A percentile compares a stretch with the other conserved stretches of the same genome.
phyloP scores from a whole-genome alignment of 805 yeast species.

The Monosporozyma yasuniensis region DNA sequence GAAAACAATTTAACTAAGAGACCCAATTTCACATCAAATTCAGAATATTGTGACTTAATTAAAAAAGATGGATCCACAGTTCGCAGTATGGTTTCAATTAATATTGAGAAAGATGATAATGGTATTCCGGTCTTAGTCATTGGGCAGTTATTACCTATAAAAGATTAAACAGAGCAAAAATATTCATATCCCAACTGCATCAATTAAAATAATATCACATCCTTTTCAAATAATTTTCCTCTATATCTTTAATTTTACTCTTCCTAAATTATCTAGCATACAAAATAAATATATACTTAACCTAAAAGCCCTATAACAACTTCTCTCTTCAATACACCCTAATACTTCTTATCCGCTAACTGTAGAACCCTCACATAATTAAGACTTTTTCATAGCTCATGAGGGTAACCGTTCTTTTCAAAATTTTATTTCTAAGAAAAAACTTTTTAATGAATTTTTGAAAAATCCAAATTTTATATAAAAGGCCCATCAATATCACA shows the following conservation, averaged over 20 bases:
- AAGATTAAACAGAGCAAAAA: not conserved
- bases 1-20: not conserved
- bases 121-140: constrained; percentile 78
- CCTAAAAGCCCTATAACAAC: not conserved
- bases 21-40: not conserved
- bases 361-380: not conserved
- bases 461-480: constrained; percentile 19
- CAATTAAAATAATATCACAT: no score
- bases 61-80: not conserved
- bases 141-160: constrained; percentile 57
- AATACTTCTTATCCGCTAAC: not conserved
- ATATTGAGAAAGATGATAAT: constrained; percentile 73
- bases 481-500: not conserved
- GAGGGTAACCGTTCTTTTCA: not conserved
- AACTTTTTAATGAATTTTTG: not conserved
- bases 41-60: not conserved
- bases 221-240: no score
- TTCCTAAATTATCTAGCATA: no score
- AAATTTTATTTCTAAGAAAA: no score
- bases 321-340: not conserved
- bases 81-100: constrained; percentile 16
- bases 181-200: no score
- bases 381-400: not conserved
- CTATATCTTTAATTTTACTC: no score
- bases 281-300: not conserved